These are phyloP conservation scores for Lecanicillium sp. DNA, from an alignment of 2,329 filamentous ascomycete species.

Conservation along the genomic window DNA sequence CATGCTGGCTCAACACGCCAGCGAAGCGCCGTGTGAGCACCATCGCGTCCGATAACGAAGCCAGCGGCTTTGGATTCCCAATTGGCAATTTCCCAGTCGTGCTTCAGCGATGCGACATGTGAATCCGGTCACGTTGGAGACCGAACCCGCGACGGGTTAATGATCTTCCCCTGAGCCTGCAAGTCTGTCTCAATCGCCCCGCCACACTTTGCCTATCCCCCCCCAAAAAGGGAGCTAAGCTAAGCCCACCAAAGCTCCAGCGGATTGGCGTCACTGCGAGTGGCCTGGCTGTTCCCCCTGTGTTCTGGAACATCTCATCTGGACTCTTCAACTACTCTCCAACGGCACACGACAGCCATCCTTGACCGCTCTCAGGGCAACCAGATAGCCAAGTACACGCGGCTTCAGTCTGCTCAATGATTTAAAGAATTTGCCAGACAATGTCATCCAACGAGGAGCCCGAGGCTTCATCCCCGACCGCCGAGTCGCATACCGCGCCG, in stretches of 20 bases:
- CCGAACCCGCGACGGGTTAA: conserved; percentile 22
- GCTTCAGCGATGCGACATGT: background rate
- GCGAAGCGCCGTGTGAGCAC: background rate
- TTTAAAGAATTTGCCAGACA: conserved; percentile 14
- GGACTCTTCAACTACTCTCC: background rate
- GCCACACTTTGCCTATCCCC: background rate
- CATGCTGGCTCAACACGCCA: background rate
- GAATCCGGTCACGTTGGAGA: background rate
- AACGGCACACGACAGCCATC: conserved; percentile 12
- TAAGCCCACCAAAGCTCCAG: conserved; percentile 5
- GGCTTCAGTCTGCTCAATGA: background rate
- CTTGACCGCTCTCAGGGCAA: background rate
- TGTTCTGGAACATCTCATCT: conserved; percentile 1
- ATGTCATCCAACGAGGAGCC: conserved; percentile 34
- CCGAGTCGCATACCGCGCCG: conserved; percentile 32
- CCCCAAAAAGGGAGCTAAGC: background rate
- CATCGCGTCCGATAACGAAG: background rate
- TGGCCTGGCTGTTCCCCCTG: conserved; percentile 9
- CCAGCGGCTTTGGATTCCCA: background rate
- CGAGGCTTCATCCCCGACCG: conserved; percentile 23
- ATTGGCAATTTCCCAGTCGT: background rate
- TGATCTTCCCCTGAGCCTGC: conserved; percentile 24
- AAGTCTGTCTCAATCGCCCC: too few relatives aligned
- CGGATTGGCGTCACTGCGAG: conserved; percentile 6
- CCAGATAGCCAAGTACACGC: background rate